Conservation (phyloP, 495 filamentous ascomycete genomes). For the Sordaria brevicollis region DNA sequence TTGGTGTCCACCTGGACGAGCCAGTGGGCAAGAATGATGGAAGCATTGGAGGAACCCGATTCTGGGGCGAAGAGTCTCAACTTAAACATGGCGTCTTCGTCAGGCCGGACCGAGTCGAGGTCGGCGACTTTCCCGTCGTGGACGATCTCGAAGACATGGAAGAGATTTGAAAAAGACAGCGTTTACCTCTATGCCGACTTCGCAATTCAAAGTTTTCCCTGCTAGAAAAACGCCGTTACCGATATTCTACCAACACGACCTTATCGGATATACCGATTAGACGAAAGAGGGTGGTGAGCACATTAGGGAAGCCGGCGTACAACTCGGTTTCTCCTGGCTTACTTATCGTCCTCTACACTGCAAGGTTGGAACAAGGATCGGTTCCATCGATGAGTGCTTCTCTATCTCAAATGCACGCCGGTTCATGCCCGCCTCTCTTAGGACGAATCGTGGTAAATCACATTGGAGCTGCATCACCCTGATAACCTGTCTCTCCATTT, state of each 20-base stretch:
- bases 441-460: neutral
- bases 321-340: neutral
- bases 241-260: neutral
- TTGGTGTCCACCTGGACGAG: constrained; percentile 78
- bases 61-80: constrained; percentile 55
- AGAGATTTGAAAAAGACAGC: constrained; percentile 52
- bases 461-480: neutral
- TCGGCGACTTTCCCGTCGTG: constrained; percentile 71
- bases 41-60: constrained; percentile 62
- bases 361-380: neutral
- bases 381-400: neutral
- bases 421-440: neutral
- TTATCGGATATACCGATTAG: neutral
- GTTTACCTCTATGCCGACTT: constrained; percentile 1
- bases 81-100: constrained; percentile 77
- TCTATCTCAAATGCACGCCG: neutral
- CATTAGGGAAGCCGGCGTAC: neutral
- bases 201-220: neutral
- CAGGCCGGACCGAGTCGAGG: constrained; percentile 77
- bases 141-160: constrained; percentile 79
- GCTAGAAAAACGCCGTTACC: neutral
- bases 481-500: neutral
- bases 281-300: neutral
- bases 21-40: constrained; percentile 88
- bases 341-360: neutral